Conservation (phyloP, 176 grass and related monocot species). For the Dendrocalamus sinicus region DNA sequence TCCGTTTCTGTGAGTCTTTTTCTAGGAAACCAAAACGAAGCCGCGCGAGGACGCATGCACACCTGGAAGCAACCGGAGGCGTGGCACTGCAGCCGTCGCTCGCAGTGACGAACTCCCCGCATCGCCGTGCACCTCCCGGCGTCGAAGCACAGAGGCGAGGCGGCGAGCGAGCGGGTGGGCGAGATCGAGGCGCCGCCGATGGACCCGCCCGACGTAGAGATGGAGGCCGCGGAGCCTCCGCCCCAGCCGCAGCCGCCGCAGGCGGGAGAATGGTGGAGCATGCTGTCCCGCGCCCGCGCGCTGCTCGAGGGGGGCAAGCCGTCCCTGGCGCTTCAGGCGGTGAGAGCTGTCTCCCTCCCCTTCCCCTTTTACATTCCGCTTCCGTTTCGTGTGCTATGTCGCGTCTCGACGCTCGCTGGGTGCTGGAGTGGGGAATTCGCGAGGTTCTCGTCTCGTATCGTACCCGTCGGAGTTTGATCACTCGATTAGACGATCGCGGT, state of each 20-base stretch:
- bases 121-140: slow-evolving; percentile 22
- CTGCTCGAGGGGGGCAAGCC: slow-evolving; percentile 80
- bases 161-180: not conserved
- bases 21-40: not conserved
- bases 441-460: no score
- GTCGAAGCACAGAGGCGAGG: slow-evolving; percentile 11
- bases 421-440: slow-evolving; percentile 9
- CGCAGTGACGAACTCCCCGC: slow-evolving; percentile 1
- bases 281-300: slow-evolving; percentile 68
- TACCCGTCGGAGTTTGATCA: slow-evolving; percentile 4
- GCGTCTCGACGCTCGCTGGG: not conserved
- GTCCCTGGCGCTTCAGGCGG: slow-evolving; percentile 79
- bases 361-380: not conserved
- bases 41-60: slow-evolving; percentile 29
- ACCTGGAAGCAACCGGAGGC: slow-evolving; percentile 53
- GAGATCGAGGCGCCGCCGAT: slow-evolving; percentile 40
- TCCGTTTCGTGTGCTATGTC: slow-evolving; percentile 29
- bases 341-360: slow-evolving; percentile 39
- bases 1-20: not conserved
- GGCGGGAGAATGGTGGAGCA: slow-evolving; percentile 57
- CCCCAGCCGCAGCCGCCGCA: not conserved
- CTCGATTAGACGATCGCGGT: slow-evolving; percentile 16
- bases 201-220: slow-evolving; percentile 71
- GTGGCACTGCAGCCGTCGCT: slow-evolving; percentile 36
- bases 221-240: slow-evolving; percentile 36